These are phyloP conservation scores for Wallacemonas collosoma DNA, from an alignment of 208 protist genomes.

Conservation along the genomic window DNA sequence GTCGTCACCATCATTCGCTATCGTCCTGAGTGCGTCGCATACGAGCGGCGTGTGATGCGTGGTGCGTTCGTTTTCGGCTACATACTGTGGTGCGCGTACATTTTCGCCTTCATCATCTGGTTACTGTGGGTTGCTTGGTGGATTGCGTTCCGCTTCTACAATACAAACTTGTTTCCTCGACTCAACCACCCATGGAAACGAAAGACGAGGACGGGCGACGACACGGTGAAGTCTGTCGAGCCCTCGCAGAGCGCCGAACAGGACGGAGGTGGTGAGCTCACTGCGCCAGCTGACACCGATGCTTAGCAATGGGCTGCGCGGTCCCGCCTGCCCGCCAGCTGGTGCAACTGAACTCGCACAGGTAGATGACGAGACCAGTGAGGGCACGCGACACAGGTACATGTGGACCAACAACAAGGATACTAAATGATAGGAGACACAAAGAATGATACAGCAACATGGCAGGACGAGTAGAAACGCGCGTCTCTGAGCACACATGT, in stretches of 20 bases:
- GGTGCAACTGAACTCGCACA: no score
- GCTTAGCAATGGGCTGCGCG: no score
- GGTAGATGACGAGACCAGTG: no score
- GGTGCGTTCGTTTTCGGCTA: constrained; percentile 48
- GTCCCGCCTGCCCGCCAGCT: no score
- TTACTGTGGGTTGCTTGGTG: constrained; percentile 36
- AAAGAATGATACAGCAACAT: no score
- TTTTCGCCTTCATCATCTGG: constrained; percentile 39
- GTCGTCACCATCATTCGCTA: constrained; percentile 20
- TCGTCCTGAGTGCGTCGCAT: constrained; percentile 3
- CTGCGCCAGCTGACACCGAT: no score
- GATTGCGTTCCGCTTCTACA: constrained; percentile 10
- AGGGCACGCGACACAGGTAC: no score
- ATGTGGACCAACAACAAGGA: no score
- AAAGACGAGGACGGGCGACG: not conserved
- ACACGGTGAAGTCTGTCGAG: not conserved
- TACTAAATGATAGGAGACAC: no score
- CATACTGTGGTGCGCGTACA: constrained; percentile 36
- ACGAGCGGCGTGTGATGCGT: constrained; percentile 2
- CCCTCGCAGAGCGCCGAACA: not conserved
- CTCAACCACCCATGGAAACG: constrained; percentile 26
- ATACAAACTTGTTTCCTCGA: constrained; percentile 32
- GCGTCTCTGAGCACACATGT: no score
- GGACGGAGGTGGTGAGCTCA: not conserved
- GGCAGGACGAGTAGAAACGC: no score